Conservation (phyloP, 2,329 filamentous ascomycete species). For the Paecilomyces dactylethromorphus region DNA sequence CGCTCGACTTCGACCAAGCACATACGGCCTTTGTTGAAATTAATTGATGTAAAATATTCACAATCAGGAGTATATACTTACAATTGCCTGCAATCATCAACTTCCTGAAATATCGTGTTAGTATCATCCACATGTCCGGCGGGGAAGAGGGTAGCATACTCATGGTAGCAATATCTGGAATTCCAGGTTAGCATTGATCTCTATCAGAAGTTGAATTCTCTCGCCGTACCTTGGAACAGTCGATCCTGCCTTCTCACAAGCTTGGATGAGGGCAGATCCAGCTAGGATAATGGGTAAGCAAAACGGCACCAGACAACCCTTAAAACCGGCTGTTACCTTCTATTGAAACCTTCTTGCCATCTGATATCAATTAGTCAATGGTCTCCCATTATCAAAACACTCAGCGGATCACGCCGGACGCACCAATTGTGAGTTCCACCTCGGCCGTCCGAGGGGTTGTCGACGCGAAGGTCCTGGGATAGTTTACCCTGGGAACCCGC, state of each 20-base stretch:
- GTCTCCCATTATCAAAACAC: constrained; percentile 15
- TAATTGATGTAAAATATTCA: constrained; percentile 1
- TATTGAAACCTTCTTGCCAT: constrained; percentile 97
- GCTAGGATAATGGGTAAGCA: constrained; percentile 49
- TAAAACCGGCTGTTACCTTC: constrained; percentile 61
- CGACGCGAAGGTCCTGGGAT: constrained; percentile 74
- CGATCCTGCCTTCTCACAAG: constrained; percentile 93
- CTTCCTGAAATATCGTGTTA: constrained; percentile 55
- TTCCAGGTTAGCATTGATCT: constrained; percentile 23
- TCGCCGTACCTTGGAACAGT: constrained; percentile 70
- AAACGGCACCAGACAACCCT: constrained; percentile 2
- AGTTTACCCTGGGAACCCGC: constrained; percentile 47
- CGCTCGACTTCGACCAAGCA: constrained; percentile 97
- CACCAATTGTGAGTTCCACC: constrained; percentile 94
- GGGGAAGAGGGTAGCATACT: constrained; percentile 52
- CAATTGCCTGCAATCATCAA: constrained; percentile 99
- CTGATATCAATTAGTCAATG: constrained; percentile 44
- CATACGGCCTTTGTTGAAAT: constrained; percentile 62
- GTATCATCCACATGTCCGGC: constrained; percentile 13
- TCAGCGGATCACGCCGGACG: constrained; percentile 55
- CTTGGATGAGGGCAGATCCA: constrained; percentile 94
- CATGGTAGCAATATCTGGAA: constrained; percentile 92
- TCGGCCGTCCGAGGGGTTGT: constrained; percentile 74
- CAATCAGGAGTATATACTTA: constrained; percentile 16
- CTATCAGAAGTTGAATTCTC: background rate